phyloP scores from a whole-genome alignment of 768 basidiomycete species.

The Royoungia palumana region DNA sequence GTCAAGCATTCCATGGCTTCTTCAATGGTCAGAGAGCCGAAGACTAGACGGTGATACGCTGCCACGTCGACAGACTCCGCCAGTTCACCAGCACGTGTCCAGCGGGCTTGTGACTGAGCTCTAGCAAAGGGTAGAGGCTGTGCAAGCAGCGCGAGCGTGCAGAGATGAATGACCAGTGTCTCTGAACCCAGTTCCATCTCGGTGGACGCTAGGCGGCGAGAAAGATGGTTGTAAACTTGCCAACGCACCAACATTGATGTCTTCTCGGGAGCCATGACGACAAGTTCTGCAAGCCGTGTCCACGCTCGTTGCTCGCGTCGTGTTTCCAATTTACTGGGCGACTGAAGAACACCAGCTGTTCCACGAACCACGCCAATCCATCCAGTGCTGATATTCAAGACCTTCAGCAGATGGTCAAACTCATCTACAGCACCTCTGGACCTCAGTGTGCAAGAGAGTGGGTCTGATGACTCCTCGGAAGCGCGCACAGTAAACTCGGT shows the following conservation, averaged over 20 bases:
- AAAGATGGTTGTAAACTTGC: slow-evolving; percentile 55
- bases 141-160: slow-evolving; percentile 56
- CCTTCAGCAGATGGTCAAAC: slow-evolving; percentile 35
- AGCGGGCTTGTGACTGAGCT: slow-evolving; percentile 43
- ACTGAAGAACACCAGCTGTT: slow-evolving; percentile 8
- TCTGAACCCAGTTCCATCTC: slow-evolving; percentile 21
- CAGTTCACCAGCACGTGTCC: slow-evolving; percentile 36
- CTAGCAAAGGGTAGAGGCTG: slow-evolving; percentile 37
- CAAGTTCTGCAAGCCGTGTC: slow-evolving; percentile 49
- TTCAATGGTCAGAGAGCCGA: slow-evolving; percentile 49
- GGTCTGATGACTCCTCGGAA: slow-evolving; percentile 10
- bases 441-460: slow-evolving; percentile 30
- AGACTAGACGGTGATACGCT: slow-evolving; percentile 53
- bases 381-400: slow-evolving; percentile 39
- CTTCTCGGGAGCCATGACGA: slow-evolving; percentile 33
- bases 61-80: slow-evolving; percentile 30
- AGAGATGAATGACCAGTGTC: slow-evolving; percentile 45
- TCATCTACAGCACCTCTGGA: slow-evolving; percentile 38
- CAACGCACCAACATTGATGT: slow-evolving; percentile 38
- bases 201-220: slow-evolving; percentile 19
- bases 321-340: background rate
- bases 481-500: slow-evolving; percentile 26
- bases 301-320: slow-evolving; percentile 48
- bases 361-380: slow-evolving; percentile 35
- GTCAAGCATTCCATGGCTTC: slow-evolving; percentile 46